A percentile compares a stretch with the other conserved stretches of the same genome.
phyloP scores from a whole-genome alignment of 805 yeast genomes.

The Barnettozyma californica region DNA sequence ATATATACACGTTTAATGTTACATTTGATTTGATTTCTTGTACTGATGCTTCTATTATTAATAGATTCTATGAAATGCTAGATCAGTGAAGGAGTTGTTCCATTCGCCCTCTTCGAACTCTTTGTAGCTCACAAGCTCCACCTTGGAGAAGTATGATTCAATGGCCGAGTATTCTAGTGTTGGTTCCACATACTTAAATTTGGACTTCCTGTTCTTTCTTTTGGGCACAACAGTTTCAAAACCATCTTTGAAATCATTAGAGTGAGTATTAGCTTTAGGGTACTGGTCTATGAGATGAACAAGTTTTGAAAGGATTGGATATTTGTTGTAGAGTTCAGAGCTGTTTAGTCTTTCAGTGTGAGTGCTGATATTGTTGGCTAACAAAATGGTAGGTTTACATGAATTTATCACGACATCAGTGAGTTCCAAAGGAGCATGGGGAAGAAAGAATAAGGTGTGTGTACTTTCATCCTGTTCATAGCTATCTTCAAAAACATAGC shows the following conservation, averaged over 20 bases:
- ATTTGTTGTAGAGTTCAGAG: constrained; percentile 35
- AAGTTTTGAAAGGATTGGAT: constrained; percentile 39
- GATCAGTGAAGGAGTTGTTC: constrained; percentile 49
- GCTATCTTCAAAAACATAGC: constrained; percentile 15
- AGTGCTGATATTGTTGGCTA: constrained; percentile 47
- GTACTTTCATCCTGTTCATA: constrained; percentile 3
- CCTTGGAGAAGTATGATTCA: constrained; percentile 28
- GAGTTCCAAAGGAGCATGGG: constrained; percentile 65
- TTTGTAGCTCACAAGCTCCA: constrained; percentile 20
- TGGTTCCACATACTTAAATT: constrained; percentile 24
- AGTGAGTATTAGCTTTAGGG: neutral
- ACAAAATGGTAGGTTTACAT: constrained; percentile 33
- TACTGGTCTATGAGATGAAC: constrained; percentile 15
- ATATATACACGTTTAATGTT: constrained; percentile 6
- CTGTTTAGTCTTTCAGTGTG: constrained; percentile 51
- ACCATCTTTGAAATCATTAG: constrained; percentile 9
- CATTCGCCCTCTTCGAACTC: constrained; percentile 34
- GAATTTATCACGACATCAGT: constrained; percentile 36
- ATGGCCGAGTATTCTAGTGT: constrained; percentile 28
- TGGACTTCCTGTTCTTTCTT: constrained; percentile 24
- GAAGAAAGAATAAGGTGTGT: constrained; percentile 50
- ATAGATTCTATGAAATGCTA: constrained; percentile 35
- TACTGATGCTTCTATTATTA: neutral
- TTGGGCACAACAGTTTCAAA: constrained; percentile 13
- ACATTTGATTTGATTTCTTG: neutral